Base-by-base conservation (phyloP, 202 grass and related monocot genomes). In the Zizania palustris region DNA sequence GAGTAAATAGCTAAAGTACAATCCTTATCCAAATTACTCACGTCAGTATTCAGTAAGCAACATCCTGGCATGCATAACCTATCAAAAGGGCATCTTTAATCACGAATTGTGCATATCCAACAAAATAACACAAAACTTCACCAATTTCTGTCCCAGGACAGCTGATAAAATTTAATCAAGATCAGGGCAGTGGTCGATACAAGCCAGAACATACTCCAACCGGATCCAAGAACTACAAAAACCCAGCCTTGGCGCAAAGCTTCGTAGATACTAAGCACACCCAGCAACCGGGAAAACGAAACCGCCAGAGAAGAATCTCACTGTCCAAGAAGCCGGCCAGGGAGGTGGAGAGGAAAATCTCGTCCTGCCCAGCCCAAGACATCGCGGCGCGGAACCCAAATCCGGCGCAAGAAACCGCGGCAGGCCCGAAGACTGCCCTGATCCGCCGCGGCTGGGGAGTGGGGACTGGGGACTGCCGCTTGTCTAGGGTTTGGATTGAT, bases 361-460 rank as follows among this genome's bases (percentile, higher is more conserved):
- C 88, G 22, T 90, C 88, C 34, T 83, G 63, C 39, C 83, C 63
- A 4, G 83, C 69, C 88, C 79, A 97, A 66, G 93, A 97, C 93
- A 93, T 93, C 57, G 84, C 80, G 28, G 28, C 80, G 83, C 57
- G 38, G 78, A 77, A 77, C 43, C 72, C 42, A 40, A 88, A 85
- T 76, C 82, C 44, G 38, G 65, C 77, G 53, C 43, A 53, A 81
- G 36, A 67, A 61, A 77, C 43, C 11, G 51, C 22, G 19, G 59
- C 3, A 18, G 16, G 16, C 50, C 6, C 28, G 28, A 28, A 53
- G 59, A 9, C 44, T 8, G 50, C 60, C 60, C 37, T 36, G 75
- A 66, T 58, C 71, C 8, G 34, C 71, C 12, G 57, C 58, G 1
- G 59, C 6, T 34, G 6, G 70, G 9, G 70, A 36, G 28, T 14